Percentiles rank a stretch among this genome's conserved stretches.
phyloP scores from a whole-genome alignment of 2,329 filamentous ascomycete species.

The Ceratocystis lukuohia region DNA sequence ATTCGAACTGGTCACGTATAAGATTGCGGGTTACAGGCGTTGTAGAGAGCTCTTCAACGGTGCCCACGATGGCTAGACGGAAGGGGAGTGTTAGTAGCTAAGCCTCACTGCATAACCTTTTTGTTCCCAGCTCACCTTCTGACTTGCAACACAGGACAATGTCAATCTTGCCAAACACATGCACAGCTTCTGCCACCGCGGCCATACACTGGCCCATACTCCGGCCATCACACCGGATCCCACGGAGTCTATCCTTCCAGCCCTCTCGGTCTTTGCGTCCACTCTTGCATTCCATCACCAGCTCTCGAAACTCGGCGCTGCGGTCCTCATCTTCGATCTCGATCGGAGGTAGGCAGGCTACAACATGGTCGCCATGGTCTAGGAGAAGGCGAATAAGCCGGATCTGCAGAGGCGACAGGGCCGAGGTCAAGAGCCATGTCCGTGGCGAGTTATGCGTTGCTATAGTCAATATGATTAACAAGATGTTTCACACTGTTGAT shows the following conservation, averaged over 20 bases:
- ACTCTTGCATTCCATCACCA: constrained; percentile 57
- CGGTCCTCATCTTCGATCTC: constrained; percentile 67
- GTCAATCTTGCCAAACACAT: constrained; percentile 74
- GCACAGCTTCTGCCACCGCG: constrained; percentile 73
- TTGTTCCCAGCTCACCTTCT: constrained; percentile 44
- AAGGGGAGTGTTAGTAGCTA: not conserved
- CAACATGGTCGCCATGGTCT: constrained; percentile 81
- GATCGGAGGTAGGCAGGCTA: constrained; percentile 64
- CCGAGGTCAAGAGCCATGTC: constrained; percentile 85
- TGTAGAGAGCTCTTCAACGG: constrained; percentile 77
- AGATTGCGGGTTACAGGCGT: constrained; percentile 60
- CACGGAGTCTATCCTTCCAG: constrained; percentile 65
- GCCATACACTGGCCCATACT: constrained; percentile 62
- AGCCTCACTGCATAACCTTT: not conserved
- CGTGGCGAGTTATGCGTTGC: constrained; percentile 61
- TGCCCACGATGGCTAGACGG: constrained; percentile 61
- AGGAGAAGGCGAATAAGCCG: constrained; percentile 70
- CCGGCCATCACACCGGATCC: constrained; percentile 50
- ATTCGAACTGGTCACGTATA: constrained; percentile 83
- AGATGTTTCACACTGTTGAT: not conserved
- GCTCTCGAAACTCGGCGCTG: constrained; percentile 64
- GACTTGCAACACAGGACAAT: constrained; percentile 82
- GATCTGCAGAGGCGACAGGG: constrained; percentile 71
- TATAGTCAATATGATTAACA: constrained; percentile 23
- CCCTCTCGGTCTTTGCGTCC: constrained; percentile 52